Conservation (phyloP, 495 filamentous ascomycete species). For the Tirmania nivea region DNA sequence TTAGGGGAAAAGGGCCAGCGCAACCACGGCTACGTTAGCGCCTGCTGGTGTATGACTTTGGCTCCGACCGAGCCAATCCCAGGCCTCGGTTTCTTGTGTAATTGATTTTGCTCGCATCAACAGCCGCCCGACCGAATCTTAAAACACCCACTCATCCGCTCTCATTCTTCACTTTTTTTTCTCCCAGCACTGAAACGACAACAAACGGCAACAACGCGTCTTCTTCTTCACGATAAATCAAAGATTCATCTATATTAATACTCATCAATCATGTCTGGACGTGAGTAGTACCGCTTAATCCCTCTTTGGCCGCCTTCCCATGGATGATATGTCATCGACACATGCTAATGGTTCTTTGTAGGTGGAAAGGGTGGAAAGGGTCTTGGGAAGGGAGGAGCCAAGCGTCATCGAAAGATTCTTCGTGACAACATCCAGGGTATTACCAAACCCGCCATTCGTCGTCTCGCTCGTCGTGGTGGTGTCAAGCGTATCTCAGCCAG, state of each 20-base stretch:
- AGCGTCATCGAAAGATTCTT: constrained; percentile 98
- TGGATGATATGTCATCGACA: too few relatives aligned
- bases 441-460: constrained; percentile 99
- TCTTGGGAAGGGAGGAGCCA: constrained; percentile 64
- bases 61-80: neutral
- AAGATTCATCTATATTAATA: neutral
- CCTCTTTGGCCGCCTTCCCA: too few relatives aligned
- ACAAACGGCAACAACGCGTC: constrained; percentile 21
- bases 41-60: too few relatives aligned
- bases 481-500: constrained; percentile 99
- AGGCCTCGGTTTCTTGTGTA: neutral
- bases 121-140: constrained; percentile 7
- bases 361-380: constrained; percentile 95
- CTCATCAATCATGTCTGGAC: constrained; percentile 48
- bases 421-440: constrained; percentile 99
- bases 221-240: neutral
- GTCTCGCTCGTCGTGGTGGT: constrained; percentile 98
- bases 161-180: constrained; percentile 17
- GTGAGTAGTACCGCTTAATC: constrained; percentile 37
- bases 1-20: too few relatives aligned
- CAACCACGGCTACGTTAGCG: too few relatives aligned
- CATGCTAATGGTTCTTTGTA: constrained; percentile 17
- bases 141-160: constrained; percentile 11
- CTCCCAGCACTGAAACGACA: constrained; percentile 9
- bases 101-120: neutral